These are phyloP conservation scores for Ochetophila trinervis DNA, from an alignment of 306 rosid species.

Conservation along the genomic window DNA sequence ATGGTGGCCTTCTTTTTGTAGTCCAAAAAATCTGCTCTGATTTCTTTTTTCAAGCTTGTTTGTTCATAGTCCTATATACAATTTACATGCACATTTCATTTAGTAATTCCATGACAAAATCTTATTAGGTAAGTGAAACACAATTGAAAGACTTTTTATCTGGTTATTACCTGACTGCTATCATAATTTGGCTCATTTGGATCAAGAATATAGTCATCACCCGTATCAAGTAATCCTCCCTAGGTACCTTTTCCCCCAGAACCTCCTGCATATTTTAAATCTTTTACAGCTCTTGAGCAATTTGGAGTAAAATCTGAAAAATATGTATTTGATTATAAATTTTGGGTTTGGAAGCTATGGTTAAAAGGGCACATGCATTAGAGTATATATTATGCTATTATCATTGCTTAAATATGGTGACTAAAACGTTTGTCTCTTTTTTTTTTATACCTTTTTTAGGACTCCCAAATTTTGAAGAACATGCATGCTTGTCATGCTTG, in stretches of 20 bases:
- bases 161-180: constrained; percentile 45
- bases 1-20: constrained; percentile 59
- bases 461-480: constrained; percentile 39
- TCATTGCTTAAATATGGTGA: no score
- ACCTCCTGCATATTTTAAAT: constrained; percentile 37
- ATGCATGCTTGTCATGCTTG: constrained; percentile 31
- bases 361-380: no score
- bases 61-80: constrained; percentile 44
- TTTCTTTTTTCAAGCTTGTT: constrained; percentile 25
- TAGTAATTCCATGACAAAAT: not conserved
- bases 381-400: no score
- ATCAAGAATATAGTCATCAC: constrained; percentile 29
- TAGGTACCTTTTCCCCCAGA: constrained; percentile 60
- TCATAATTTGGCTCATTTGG: constrained; percentile 56
- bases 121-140: no score
- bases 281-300: not conserved
- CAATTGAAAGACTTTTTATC: not conserved
- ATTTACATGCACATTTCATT: constrained; percentile 2
- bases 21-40: constrained; percentile 29
- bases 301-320: not conserved
- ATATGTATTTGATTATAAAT: not conserved
- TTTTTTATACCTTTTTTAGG: constrained; percentile 48
- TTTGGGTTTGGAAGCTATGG: not conserved
- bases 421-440: no score
- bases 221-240: constrained; percentile 62